Percentiles rank a stretch among this genome's conserved stretches.
These are phyloP conservation scores for Ilyonectria destructans DNA, from an alignment of 2,329 filamentous ascomycete species.

Conservation along the genomic window DNA sequence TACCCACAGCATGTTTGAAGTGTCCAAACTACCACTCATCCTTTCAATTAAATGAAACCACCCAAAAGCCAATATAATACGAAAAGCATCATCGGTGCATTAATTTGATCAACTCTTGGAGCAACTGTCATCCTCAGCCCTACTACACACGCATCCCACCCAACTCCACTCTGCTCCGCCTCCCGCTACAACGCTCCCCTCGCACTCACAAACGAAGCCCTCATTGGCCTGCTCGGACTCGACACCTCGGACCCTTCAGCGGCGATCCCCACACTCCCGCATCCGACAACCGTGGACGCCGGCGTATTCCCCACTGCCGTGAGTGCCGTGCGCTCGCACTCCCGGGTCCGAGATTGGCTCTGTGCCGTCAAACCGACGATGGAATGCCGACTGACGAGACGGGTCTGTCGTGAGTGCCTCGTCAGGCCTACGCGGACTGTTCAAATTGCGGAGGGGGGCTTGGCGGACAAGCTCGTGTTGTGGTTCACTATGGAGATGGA, in stretches of 20 bases:
- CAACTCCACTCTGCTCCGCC: background rate
- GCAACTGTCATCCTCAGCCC: slow-evolving; percentile 6
- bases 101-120: background rate
- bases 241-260: slow-evolving; percentile 30
- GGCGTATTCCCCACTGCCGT: background rate
- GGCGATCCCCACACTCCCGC: background rate
- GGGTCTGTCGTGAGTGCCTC: background rate
- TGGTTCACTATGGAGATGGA: background rate
- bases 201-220: background rate
- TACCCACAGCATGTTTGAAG: too few relatives aligned
- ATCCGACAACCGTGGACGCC: background rate
- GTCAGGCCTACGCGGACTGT: background rate
- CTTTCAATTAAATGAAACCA: background rate
- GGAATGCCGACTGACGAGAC: background rate
- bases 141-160: slow-evolving; percentile 1
- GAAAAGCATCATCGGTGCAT: background rate
- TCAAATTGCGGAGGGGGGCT: background rate
- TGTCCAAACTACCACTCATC: background rate
- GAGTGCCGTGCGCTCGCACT: slow-evolving; percentile 27
- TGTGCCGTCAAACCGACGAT: too few relatives aligned
- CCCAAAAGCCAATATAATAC: too few relatives aligned
- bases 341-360: slow-evolving; percentile 33
- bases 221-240: slow-evolving; percentile 46
- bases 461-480: background rate
- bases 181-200: background rate